Evolutionary conservation across 768 basidiomycete genomes (phyloP), one percentile per base, ranked within the genome.

Genomic region (Suillus americanus): DNA sequence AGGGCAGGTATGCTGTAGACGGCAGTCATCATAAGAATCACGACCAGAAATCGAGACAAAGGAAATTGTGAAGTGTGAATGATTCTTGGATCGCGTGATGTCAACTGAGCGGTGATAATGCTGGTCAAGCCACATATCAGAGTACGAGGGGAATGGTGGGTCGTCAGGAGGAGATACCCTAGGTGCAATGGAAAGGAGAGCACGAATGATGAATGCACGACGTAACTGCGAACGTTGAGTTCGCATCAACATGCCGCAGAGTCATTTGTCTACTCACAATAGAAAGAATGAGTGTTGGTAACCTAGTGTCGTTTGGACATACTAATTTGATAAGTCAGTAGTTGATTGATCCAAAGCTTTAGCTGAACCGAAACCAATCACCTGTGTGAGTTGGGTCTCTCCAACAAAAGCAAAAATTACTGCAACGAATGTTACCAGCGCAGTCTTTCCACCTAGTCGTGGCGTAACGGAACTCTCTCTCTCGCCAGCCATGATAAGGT

Each of bases 201-300:
- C 20, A 81, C 71, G 75, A 98, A 91, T 1, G 85, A 81, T 3
- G 92, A 90, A 75, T 99, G 97, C 5, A 95, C 94, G 62, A 95
- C 74, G 76, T 91, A 97, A 76, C 94, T 95, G 71, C 28, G 43
- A 45, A 45, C 25, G 37, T 14, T 50, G 37, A n/a, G 62, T 50
- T 71, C 61, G 51, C 66, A 64, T 45, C 7, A n/a, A 14, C 16
- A 57, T 28, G 28, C 14, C 16, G 13, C 5, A n/a, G 53, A 35
- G 30, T 35, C 4, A 5, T 51, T n/a, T 16, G 10, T 51, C 10
- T 18, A 73, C 91, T 66, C 70, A 93, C 93, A 95, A 93, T 66
- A 94, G 80, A 71, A 98, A 90, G 82, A 88, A 97, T 0, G 97
- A 93, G 65, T 97, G 92, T 61, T 88, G 83, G 78, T 92, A 99